Evolutionary conservation across 768 basidiomycete genomes (phyloP), one percentile per base, ranked within the genome.

Genomic region (Auriculariales sp.): DNA sequence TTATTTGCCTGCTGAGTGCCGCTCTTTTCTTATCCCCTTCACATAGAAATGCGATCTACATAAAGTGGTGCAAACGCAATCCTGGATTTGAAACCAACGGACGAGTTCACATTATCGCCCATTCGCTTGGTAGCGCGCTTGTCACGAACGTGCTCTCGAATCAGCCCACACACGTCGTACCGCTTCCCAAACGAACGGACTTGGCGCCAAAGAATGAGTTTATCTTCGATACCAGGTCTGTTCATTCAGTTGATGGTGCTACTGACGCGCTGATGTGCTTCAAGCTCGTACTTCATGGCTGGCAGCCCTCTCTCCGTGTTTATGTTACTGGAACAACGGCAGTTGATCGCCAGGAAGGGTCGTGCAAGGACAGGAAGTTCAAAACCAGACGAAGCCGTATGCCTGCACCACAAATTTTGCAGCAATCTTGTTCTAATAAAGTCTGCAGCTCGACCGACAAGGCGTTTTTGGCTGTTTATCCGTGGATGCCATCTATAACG

Each of bases 401-500:
- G 64, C 55, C 14, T 7, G 22, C 22, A 12, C 10, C 7, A n/a
- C n/a, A n/a, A n/a, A n/a, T n/a, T n/a, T n/a, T 24, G 12, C 19
- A 9, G 4, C 5, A 9, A 24, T 25, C 6, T 7, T 15, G 5
- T 19, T 28, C 22, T 22, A 7, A 46, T 17, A 25, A 15, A 48
- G 6, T 14, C 35, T 48, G 17, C 46, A 68, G 64, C 58, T 70
- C 24, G 68, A 69, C 42, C 59, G 68, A n/a, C 57, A 62, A 6
- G 69, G 68, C 1, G 53, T 64, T 35, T 69, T 69, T 49, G 70
- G 70, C 4, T 71, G 70, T 53, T 59, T 71, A 57, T 60, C 68
- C 9, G 53, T 66, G 15, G 68, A 70, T 49, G 60, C 65, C 19
- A 49, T 71, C 3, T 70, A 70, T 53, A 70, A 70, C 56, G 61